Base-by-base conservation (phyloP, 192 early-diverging fungal species). In the Entomortierella lignicola region DNA sequence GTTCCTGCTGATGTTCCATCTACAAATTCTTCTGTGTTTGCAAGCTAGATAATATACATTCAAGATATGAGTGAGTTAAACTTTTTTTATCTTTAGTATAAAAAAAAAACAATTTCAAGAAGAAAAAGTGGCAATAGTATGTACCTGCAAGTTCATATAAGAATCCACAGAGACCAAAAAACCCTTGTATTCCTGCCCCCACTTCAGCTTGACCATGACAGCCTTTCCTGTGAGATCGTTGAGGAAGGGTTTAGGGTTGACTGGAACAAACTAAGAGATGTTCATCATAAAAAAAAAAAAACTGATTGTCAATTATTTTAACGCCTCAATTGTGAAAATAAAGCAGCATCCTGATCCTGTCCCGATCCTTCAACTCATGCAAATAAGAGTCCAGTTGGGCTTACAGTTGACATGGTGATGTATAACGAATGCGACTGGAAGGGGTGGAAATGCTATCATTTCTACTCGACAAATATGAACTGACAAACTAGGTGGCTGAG, bases 171-270 rank as follows among this genome's bases (percentile, higher is more conserved):
- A 94, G 27, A 89, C 85, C 54, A 99, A 83, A 65, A 89, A 86
- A 7, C 96, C 98, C 75, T 96, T 95, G 91, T 99, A 99, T 72
- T 98, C 98, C 83, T 92, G 91, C 51, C 96, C 97, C 98, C 98
- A 99, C 87, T 99, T 99, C 79, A 99, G 84, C 85, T 93, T 94
- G 66, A 95, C 92, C 60, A 97, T 86, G 2, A 98, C 91, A 21
- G 96, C 88, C 81, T 97, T 95, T 42, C 97, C 96, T 50, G 94
- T 95, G 44, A 98, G 89, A 53, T 93, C 91, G 60, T 93, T 93
- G 37, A 99, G 88, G 81, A 97, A 99, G 12, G 98, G 98, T 83
- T 93, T 96, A 62, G 98, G 98, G 86, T 99, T 99, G 54, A 99
- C 95, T 25, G 96, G 96, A 50, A 89, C 88, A 84, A 96, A 95